A percentile compares a stretch with the other conserved stretches of the same genome.
Conservation (phyloP, 495 filamentous ascomycete species). For the Trichoderma virens region DNA sequence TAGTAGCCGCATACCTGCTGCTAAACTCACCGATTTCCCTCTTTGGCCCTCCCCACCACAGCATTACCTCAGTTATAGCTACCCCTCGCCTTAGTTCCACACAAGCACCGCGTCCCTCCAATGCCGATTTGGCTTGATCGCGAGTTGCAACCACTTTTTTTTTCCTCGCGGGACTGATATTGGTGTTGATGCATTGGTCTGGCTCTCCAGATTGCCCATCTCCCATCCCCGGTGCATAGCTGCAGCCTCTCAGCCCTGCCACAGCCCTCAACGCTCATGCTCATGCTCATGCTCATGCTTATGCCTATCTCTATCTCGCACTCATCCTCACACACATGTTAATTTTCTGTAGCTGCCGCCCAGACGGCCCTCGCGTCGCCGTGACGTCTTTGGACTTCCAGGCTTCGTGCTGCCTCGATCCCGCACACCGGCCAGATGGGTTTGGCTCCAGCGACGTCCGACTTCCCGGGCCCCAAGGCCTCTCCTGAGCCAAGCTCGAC, state of each 20-base stretch:
- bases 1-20: neutral
- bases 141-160: conserved; percentile 5
- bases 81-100: conserved; percentile 5
- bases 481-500: conserved; percentile 54
- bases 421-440: conserved; percentile 42
- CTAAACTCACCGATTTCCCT: neutral
- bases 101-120: conserved; percentile 8
- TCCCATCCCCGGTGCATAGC: neutral
- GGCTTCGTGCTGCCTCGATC: conserved; percentile 16
- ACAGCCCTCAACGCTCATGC: no score
- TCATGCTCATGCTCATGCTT: no score
- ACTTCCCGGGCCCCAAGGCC: conserved; percentile 47
- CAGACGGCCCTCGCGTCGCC: conserved; percentile 28
- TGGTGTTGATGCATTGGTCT: neutral
- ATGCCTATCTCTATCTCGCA: neutral
- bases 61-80: neutral
- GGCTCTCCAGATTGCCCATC: neutral
- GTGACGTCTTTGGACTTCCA: conserved; percentile 27
- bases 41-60: neutral
- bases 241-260: conserved; percentile 1
- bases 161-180: neutral
- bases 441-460: conserved; percentile 39
- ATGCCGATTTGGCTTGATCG: conserved; percentile 1
- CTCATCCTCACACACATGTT: conserved; percentile 27
- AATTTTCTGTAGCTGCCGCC: conserved; percentile 28